Base-by-base conservation (phyloP, 2,329 filamentous ascomycete genomes). In the Thelonectria olida region DNA sequence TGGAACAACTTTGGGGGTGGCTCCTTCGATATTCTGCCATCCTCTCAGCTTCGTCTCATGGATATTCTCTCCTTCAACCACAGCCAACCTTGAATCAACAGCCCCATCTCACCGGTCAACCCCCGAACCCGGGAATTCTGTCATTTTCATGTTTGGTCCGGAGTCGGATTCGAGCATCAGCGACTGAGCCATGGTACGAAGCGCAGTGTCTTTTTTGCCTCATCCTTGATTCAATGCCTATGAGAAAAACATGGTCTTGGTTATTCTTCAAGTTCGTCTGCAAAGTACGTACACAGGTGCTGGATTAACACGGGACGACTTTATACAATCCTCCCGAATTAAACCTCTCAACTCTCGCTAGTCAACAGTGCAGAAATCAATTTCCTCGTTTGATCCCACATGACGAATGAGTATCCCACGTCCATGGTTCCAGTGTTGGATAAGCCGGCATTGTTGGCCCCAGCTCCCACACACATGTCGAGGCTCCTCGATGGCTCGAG, bases 1-100 rank as follows among this genome's bases (percentile, higher is more conserved):
- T 66, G 64, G 64, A 66, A 66, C 62, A 66, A 62, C 67, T 71
- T 71, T 71, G 68, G 68, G 68, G 68, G 68, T 51, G 38, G 49
- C 47, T 27, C 28, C 22, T 28, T 38, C 54, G 51, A 44, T 56
- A 63, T 61, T 28, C 61, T 54, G 44, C 60, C 64, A 50, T 59
- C 67, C 61, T 52, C 39, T 47, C 20, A 58, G n/a, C n/a, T n/a
- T n/a, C 28, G 47, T 25, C 27, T 38, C 25, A 23, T 20, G 22
- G 41, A 41, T 47, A 4, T 42, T 53, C 38, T 19, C 58, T 54
- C 45, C 47, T 54, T 58, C 58, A 59, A 64, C 52, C 17, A 57
- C n/a, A n/a, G n/a, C 23, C 45, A 48, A 22, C 19, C 12, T 20
- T 15, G n/a, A n/a, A n/a, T n/a, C 51, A 13, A 31, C 28, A 22